Evolutionary conservation across 2,329 filamentous ascomycete genomes (phyloP), one percentile per base, ranked within the genome.

Genomic region (Neophaeococcomyces aloes): DNA sequence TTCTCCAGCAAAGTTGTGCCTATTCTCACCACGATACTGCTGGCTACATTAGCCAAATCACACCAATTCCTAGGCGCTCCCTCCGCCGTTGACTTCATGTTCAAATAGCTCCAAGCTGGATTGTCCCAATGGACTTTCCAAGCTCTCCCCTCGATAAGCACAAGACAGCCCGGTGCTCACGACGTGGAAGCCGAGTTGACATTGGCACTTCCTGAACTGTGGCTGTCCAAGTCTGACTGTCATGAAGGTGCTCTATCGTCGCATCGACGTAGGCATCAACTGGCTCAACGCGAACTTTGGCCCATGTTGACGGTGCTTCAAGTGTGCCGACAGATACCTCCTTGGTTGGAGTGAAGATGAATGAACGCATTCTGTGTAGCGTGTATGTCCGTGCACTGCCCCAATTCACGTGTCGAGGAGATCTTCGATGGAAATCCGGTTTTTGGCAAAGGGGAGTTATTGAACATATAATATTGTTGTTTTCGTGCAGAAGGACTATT

Each of bases 311-410:
- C 17, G 11, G 29, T 19, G 4, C 21, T n/a, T 39, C n/a, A 7
- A 39, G 25, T 17, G 18, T 39, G 37, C 13, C 21, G 4, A 29
- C 11, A 30, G 37, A 27, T 27, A 29, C 37, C 10, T 39, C 37
- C 11, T n/a, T 7, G 7, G 37, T 39, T 29, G 37, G 37, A 30
- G 13, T 10, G 29, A 38, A 38, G 36, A 25, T 38, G 17, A 39
- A 39, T 8, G 37, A 29, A 4, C 23, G 13, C 37, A 14, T 29
- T 29, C 23, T 17, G 37, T 14, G 23, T 23, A 10, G 25, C 37
- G 37, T 39, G 14, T n/a, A 39, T 39, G 37, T 39, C 37, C 37
- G 37, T 18, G 6, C 19, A 7, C 4, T 19, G 5, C 13, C 36
- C 25, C 17, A 38, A 17, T 29, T n/a, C 37, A 39, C 37, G 37